Percentiles rank a stretch among this genome's conserved stretches.
These are phyloP conservation scores for Aquilaria sinensis DNA, from an alignment of 345 rosid genomes.

Conservation along the genomic window DNA sequence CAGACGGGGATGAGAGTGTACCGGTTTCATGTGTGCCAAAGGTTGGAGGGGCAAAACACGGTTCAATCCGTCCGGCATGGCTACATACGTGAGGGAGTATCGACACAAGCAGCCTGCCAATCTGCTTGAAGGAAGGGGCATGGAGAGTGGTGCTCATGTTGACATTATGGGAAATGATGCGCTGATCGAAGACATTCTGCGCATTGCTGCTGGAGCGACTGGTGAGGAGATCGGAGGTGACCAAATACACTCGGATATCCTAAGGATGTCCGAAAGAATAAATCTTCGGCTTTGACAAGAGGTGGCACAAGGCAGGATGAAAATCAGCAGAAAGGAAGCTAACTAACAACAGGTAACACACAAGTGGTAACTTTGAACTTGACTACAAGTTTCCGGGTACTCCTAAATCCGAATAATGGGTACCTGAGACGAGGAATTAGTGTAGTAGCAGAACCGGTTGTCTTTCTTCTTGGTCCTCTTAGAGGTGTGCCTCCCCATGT, in stretches of 20 bases:
- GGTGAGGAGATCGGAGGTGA: slow-evolving; percentile 61
- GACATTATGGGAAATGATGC: slow-evolving; percentile 68
- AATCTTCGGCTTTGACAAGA: slow-evolving; percentile 29
- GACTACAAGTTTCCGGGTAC: too few relatives aligned
- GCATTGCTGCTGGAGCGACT: slow-evolving; percentile 54
- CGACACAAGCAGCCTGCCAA: slow-evolving; percentile 45
- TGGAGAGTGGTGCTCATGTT: slow-evolving; percentile 58
- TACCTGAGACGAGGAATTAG: too few relatives aligned
- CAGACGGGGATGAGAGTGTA: slow-evolving; percentile 56
- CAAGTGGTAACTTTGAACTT: too few relatives aligned
- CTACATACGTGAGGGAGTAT: slow-evolving; percentile 45
- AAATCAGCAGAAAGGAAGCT: not conserved
- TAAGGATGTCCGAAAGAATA: slow-evolving; percentile 45
- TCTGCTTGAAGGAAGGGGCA: slow-evolving; percentile 51
- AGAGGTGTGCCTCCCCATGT: too few relatives aligned
- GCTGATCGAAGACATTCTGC: slow-evolving; percentile 55
- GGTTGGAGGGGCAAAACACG: slow-evolving; percentile 71
- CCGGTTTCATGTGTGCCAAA: slow-evolving; percentile 72
- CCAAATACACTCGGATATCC: slow-evolving; percentile 41
- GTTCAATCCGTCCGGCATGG: slow-evolving; percentile 59
- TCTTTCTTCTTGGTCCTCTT: too few relatives aligned
- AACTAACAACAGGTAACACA: not conserved
- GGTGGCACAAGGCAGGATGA: slow-evolving; percentile 1
- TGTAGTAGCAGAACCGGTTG: too few relatives aligned
- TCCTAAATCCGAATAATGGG: too few relatives aligned